Base-by-base conservation (phyloP, 2,329 filamentous ascomycete genomes). In the Trichophyton mentagrophytes region DNA sequence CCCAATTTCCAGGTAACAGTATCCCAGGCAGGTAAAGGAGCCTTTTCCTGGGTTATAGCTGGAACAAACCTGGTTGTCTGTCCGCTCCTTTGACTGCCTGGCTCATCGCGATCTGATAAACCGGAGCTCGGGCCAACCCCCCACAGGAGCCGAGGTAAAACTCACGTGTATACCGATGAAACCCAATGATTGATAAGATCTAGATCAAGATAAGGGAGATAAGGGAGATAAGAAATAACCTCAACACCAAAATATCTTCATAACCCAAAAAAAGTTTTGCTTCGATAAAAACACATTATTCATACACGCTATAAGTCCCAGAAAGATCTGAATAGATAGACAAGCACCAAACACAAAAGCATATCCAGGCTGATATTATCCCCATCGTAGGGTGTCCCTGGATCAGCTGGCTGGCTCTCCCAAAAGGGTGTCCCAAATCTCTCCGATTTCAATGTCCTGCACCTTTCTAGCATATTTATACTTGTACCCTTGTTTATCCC, bases 391-490 rank as follows among this genome's bases (percentile, higher is more conserved):
- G 6, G 15, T 15, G 44, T 4, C 11, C 27, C 27, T 13, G 9
- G 51, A 33, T 55, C 51, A 55, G n/a, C 25, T 8, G 9, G 25
- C 51, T 3, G 51, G 51, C n/a, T 55, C 51, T 20, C 51, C 51
- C 13, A 55, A 20, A 20, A 55, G 51, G 17, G 27, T 36, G 44
- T 44, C n/a, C 56, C 56, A 58, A 33, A 58, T 42, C 36, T 58
- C 36, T 17, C 36, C 20, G n/a, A 46, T 58, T 11, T 58, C 53
- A 36, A 38, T 46, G 3, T 57, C 55, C 55, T 57, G 17, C 17
- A 27, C 60, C 15, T 38, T 59, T 55, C 66, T 65, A 17, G 64
- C 67, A 65, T 74, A 71, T 61, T 74, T 74, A 61, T 76, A 76
- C 57, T 67, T 68, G 65, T 76, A 76, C n/a, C 66, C 70, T 63